These are phyloP conservation scores for Scutellaria minor DNA, from an alignment of 257 asterid species.

Conservation along the genomic window DNA sequence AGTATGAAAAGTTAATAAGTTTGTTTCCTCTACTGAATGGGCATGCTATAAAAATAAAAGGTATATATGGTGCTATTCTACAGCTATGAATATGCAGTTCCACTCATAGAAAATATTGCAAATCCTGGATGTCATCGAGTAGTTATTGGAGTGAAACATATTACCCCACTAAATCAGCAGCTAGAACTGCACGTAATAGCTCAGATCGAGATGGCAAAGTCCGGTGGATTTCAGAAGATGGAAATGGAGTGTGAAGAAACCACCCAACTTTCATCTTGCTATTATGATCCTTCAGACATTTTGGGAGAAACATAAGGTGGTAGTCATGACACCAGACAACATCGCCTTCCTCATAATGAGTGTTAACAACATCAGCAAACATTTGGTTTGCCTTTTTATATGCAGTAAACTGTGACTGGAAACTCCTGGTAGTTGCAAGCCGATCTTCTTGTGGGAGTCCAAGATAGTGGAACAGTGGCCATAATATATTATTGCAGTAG, in stretches of 20 bases:
- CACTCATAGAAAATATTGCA: neutral
- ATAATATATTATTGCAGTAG: conserved; percentile 85
- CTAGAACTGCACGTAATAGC: conserved; percentile 78
- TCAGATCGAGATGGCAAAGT: conserved; percentile 93
- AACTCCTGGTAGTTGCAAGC: conserved; percentile 89
- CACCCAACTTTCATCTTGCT: conserved; percentile 92
- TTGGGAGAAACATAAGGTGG: conserved; percentile 95
- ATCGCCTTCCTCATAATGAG: conserved; percentile 85
- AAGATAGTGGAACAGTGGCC: conserved; percentile 94
- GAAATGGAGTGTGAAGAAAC: conserved; percentile 97
- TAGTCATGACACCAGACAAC: conserved; percentile 98
- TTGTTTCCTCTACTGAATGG: conserved; percentile 3
- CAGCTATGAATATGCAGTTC: conserved; percentile 19
- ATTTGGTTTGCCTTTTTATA: conserved; percentile 84
- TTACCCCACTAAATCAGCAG: conserved; percentile 96
- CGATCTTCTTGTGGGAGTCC: conserved; percentile 98
- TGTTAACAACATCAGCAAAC: conserved; percentile 91
- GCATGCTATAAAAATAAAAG: neutral
- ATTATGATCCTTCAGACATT: conserved; percentile 74
- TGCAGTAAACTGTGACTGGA: conserved; percentile 88
- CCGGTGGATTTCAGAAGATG: conserved; percentile 95
- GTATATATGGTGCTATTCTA: neutral
- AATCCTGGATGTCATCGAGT: neutral
- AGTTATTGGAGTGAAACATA: conserved; percentile 15
- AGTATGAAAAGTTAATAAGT: neutral